Percentiles rank a stretch among this genome's conserved stretches.
phyloP scores from a whole-genome alignment of 1,284 basidiomycete species.

The Ustilago hordei region DNA sequence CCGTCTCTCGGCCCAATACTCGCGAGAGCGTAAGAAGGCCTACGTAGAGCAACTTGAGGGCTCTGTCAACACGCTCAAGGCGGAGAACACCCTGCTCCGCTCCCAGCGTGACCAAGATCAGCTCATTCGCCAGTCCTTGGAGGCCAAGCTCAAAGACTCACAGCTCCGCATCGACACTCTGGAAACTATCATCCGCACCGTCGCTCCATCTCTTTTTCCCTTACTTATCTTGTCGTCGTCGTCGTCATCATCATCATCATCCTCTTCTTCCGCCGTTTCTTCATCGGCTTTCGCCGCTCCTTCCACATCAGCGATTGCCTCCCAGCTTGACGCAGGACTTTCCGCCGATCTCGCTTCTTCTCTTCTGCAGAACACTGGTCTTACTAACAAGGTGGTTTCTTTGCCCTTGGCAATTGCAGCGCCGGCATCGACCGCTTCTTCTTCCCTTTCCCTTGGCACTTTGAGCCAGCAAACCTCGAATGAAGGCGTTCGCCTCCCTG shows the following conservation, averaged over 20 bases:
- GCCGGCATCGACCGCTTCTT: constrained; percentile 56
- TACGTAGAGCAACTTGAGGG: constrained; percentile 61
- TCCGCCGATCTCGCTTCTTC: constrained; percentile 33
- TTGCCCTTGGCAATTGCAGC: constrained; percentile 53
- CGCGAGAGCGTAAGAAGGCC: constrained; percentile 66
- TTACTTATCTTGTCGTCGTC: constrained; percentile 38
- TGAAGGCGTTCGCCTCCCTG: constrained; percentile 66
- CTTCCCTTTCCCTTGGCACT: constrained; percentile 30
- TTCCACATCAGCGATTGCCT: constrained; percentile 29
- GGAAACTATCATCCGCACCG: constrained; percentile 51
- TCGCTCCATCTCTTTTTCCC: constrained; percentile 35
- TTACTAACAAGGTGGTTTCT: constrained; percentile 33
- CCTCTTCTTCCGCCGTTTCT: constrained; percentile 14
- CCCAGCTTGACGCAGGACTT: constrained; percentile 33
- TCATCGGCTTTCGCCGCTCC: constrained; percentile 27
- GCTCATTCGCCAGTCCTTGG: constrained; percentile 32
- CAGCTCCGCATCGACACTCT: constrained; percentile 50
- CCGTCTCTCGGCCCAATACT: constrained; percentile 66
- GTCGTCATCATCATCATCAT: constrained; percentile 12
- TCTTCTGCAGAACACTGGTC: constrained; percentile 32
- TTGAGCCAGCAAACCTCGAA: constrained; percentile 36
- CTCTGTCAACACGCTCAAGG: constrained; percentile 44
- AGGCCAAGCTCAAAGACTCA: constrained; percentile 48
- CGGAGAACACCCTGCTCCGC: constrained; percentile 43
- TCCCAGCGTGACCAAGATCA: constrained; percentile 36